phyloP scores from a whole-genome alignment of 2,329 filamentous ascomycete genomes.

The Curvularia verruculosa region DNA sequence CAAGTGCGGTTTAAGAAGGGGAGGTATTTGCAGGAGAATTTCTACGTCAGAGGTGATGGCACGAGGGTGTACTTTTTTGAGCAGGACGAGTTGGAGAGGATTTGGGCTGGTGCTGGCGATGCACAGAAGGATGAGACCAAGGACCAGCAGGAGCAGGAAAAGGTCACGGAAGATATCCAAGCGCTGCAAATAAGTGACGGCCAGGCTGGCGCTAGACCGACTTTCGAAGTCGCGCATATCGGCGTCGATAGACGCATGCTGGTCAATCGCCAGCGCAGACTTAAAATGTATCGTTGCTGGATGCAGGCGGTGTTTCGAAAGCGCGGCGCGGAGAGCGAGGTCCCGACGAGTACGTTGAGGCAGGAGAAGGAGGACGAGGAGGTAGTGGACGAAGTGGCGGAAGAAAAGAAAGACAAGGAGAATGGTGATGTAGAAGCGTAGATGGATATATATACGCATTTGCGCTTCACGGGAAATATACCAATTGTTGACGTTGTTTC shows the following conservation, averaged over 20 bases:
- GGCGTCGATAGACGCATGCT: slow-evolving; percentile 87
- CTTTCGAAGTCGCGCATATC: slow-evolving; percentile 74
- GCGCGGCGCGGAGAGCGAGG: slow-evolving; percentile 38
- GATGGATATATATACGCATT: too few species aligned
- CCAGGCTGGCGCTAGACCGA: slow-evolving; percentile 25
- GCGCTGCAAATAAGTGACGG: neutral
- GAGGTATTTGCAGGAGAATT: slow-evolving; percentile 92
- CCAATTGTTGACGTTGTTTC: too few species aligned
- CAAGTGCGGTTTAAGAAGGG: slow-evolving; percentile 98
- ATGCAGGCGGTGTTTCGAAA: slow-evolving; percentile 84
- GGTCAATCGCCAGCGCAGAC: slow-evolving; percentile 85
- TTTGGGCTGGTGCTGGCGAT: slow-evolving; percentile 67
- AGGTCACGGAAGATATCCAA: neutral
- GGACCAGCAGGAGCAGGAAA: neutral
- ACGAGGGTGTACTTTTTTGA: slow-evolving; percentile 99
- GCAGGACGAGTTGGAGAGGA: slow-evolving; percentile 75
- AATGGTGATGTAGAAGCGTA: neutral
- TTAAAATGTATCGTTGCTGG: slow-evolving; percentile 99
- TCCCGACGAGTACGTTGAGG: slow-evolving; percentile 44
- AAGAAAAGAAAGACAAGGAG: neutral
- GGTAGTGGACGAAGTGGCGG: slow-evolving; percentile 7
- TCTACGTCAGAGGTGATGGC: slow-evolving; percentile 93
- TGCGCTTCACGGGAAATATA: too few species aligned
- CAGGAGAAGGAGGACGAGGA: slow-evolving; percentile 29
- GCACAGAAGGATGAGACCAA: neutral